phyloP scores from a whole-genome alignment of 768 basidiomycete species.

The Mycena rebaudengoi region DNA sequence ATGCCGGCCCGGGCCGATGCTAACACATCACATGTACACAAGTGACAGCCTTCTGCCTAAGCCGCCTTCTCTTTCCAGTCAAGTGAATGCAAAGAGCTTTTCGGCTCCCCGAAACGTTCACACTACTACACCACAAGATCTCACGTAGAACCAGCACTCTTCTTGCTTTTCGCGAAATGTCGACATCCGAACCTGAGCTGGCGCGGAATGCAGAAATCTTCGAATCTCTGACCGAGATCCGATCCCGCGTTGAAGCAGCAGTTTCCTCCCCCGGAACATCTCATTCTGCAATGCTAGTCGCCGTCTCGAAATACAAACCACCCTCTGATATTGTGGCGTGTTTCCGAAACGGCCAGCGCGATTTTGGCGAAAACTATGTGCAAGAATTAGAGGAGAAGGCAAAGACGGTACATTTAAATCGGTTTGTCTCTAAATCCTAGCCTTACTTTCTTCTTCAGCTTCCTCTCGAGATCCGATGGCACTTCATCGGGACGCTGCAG shows the following conservation, averaged over 20 bases:
- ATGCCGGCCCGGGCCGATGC: no score
- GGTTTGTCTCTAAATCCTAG: background rate
- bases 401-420: slow-evolving; percentile 55
- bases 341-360: slow-evolving; percentile 80
- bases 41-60: no score
- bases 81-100: no score
- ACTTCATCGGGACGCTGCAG: slow-evolving; percentile 94
- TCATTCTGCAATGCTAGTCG: slow-evolving; percentile 62
- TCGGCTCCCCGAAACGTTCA: no score
- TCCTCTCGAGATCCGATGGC: slow-evolving; percentile 91
- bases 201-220: slow-evolving; percentile 60
- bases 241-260: slow-evolving; percentile 56
- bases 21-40: no score
- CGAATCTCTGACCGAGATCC: slow-evolving; percentile 61
- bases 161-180: no score
- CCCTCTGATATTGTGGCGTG: slow-evolving; percentile 85
- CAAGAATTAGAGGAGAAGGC: slow-evolving; percentile 93
- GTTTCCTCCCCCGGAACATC: slow-evolving; percentile 28
- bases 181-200: no score
- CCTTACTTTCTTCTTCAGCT: slow-evolving; percentile 56
- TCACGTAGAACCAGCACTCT: no score
- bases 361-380: slow-evolving; percentile 98
- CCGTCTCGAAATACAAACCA: slow-evolving; percentile 94
- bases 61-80: no score
- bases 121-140: no score